A percentile compares a stretch with the other conserved stretches of the same genome.
Conservation (phyloP, 805 yeast genomes). For the Wickerhamomyces rabaulensis region DNA sequence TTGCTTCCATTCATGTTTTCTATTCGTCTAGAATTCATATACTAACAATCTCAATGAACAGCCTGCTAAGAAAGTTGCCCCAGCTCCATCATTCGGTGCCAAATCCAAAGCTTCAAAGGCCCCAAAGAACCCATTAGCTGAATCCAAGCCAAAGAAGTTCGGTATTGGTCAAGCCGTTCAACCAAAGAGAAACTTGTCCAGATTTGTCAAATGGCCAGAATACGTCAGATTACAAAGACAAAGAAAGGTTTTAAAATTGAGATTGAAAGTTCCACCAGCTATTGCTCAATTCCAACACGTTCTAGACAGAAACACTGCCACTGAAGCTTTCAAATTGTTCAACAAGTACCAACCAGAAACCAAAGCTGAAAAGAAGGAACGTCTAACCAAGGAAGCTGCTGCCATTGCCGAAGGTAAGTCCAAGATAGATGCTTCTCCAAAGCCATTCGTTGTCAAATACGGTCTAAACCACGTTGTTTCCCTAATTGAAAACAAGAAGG, state of each 20-base stretch:
- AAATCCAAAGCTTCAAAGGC: constrained; percentile 51
- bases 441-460: constrained; percentile 95
- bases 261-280: constrained; percentile 99
- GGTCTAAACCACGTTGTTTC: constrained; percentile 99
- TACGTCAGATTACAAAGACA: constrained; percentile 98
- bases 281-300: constrained; percentile 94
- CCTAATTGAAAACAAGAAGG: constrained; percentile 96
- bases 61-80: constrained; percentile 73
- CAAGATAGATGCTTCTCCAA: constrained; percentile 93
- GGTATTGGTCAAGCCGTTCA: constrained; percentile 97
- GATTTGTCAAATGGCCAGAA: constrained; percentile 99
- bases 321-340: constrained; percentile 93
- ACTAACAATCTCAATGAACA: constrained; percentile 1
- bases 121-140: constrained; percentile 80
- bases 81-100: constrained; percentile 89
- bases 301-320: constrained; percentile 98
- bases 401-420: constrained; percentile 98
- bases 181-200: constrained; percentile 92
- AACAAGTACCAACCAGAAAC: constrained; percentile 99
- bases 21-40: background rate
- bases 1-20: background rate
- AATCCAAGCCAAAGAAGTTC: constrained; percentile 84
- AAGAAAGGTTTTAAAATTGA: constrained; percentile 89
- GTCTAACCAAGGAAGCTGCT: constrained; percentile 98
- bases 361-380: constrained; percentile 95